Conservation (phyloP, 345 rosid genomes). For the Arabidopsis suecica region DNA sequence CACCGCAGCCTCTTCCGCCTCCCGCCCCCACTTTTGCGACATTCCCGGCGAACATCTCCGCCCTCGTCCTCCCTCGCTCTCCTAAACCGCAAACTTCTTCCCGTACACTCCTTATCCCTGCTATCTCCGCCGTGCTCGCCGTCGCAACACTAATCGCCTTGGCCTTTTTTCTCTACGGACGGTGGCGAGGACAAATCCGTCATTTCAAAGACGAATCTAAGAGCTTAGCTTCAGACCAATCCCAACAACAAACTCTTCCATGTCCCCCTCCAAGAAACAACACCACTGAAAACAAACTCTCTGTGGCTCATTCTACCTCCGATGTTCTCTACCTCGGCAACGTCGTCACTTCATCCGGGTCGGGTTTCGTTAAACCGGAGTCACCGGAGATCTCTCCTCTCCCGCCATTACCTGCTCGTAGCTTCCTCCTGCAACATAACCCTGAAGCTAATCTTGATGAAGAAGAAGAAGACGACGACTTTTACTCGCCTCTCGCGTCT, state of each 20-base stretch:
- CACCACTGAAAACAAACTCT: conserved; percentile 47
- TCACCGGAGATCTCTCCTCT: conserved; percentile 95
- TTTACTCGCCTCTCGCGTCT: conserved; percentile 90
- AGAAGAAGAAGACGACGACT: conserved; percentile 58
- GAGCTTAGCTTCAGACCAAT: conserved; percentile 40
- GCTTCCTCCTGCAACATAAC: conserved; percentile 51
- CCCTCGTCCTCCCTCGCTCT: conserved; percentile 76
- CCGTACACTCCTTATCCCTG: conserved; percentile 54
- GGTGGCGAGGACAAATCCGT: conserved; percentile 49
- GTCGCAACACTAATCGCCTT: conserved; percentile 44
- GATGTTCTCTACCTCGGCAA: conserved; percentile 88
- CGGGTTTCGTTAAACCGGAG: conserved; percentile 61
- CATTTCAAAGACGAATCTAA: conserved; percentile 48
- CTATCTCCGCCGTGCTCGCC: conserved; percentile 58
- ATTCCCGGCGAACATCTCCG: conserved; percentile 93
- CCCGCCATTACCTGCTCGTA: conserved; percentile 77
- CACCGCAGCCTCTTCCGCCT: conserved; percentile 61
- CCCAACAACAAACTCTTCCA: conserved; percentile 30
- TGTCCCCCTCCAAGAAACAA: conserved; percentile 43
- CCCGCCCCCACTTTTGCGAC: conserved; percentile 68
- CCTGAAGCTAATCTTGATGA: conserved; percentile 45
- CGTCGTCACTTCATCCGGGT: conserved; percentile 48
- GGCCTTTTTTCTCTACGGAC: conserved; percentile 51
- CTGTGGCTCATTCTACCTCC: conserved; percentile 55
- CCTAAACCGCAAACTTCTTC: conserved; percentile 51